Percentiles rank a stretch among this genome's conserved stretches.
These are phyloP conservation scores for Aspergillus carlsbadensis DNA, from an alignment of 495 filamentous ascomycete genomes.

Conservation along the genomic window DNA sequence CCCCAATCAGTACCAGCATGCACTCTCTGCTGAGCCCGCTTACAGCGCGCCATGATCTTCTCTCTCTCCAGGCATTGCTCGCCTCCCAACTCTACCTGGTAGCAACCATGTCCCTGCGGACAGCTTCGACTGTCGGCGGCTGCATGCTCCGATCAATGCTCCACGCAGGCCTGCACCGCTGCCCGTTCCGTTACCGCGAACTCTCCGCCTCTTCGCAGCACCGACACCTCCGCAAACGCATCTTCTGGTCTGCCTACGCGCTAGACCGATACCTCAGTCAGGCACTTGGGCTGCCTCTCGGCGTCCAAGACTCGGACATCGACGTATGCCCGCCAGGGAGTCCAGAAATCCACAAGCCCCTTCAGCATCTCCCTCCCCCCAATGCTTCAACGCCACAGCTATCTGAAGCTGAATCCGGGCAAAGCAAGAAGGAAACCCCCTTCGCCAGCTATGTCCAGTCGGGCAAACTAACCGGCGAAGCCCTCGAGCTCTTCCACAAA, in stretches of 20 bases:
- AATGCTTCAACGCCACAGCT: not conserved
- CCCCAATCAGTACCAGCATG: slow-evolving; percentile 27
- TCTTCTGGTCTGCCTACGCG: slow-evolving; percentile 53
- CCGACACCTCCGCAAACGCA: slow-evolving; percentile 40
- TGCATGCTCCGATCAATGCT: slow-evolving; percentile 41
- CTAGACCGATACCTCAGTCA: slow-evolving; percentile 51
- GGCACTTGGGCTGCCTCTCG: slow-evolving; percentile 43
- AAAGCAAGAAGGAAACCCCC: slow-evolving; percentile 25
- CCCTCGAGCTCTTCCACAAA: slow-evolving; percentile 43
- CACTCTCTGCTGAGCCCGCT: slow-evolving; percentile 29
- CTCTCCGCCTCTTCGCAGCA: slow-evolving; percentile 36
- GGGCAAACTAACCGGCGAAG: slow-evolving; percentile 39
- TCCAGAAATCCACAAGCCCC: slow-evolving; percentile 30
- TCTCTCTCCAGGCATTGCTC: slow-evolving; percentile 38
- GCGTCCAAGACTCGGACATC: slow-evolving; percentile 44
- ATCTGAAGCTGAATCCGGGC: not conserved
- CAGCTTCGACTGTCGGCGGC: slow-evolving; percentile 39
- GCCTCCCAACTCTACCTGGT: slow-evolving; percentile 40
- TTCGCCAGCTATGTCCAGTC: slow-evolving; percentile 42
- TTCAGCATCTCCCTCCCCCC: not conserved
- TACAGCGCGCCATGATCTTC: slow-evolving; percentile 34
- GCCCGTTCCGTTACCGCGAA: slow-evolving; percentile 42
- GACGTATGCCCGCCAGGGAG: slow-evolving; percentile 39
- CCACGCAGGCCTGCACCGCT: slow-evolving; percentile 42
- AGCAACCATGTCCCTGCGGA: slow-evolving; percentile 38